These are phyloP conservation scores for Akanthomyces uredinophilus DNA, from an alignment of 2,329 filamentous ascomycete species.

Conservation along the genomic window DNA sequence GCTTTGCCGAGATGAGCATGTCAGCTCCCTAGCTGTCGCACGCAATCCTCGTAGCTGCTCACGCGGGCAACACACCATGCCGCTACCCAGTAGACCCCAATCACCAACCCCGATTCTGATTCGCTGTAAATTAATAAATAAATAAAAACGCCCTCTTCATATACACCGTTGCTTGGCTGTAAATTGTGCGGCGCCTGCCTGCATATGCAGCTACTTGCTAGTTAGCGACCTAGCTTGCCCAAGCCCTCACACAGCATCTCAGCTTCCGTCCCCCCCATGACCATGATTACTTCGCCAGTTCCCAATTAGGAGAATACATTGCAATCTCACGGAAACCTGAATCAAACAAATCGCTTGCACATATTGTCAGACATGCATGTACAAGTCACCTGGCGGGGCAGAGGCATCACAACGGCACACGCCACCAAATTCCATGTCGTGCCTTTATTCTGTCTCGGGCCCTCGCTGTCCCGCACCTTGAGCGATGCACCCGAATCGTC, in stretches of 20 bases:
- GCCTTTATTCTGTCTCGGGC: neutral
- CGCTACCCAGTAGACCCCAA: no score
- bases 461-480: neutral
- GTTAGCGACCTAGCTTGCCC: neutral
- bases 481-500: neutral
- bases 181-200: neutral
- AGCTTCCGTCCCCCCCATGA: neutral
- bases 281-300: neutral
- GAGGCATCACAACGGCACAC: neutral
- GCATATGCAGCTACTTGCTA: slow-evolving; percentile 11
- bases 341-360: no score
- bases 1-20: no score
- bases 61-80: no score
- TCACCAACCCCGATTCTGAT: neutral
- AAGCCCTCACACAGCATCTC: neutral
- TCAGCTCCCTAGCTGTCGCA: no score
- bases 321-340: neutral
- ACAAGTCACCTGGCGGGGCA: neutral
- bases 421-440: neutral
- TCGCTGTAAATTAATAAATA: neutral
- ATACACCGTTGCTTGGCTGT: neutral
- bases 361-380: no score
- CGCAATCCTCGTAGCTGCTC: no score
- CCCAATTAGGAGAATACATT: neutral
- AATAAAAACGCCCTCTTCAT: no score